Evolutionary conservation across 2,329 filamentous ascomycete species (phyloP), one percentile per base, ranked within the genome.

Genomic region (Fonsecaea pugnacius): DNA sequence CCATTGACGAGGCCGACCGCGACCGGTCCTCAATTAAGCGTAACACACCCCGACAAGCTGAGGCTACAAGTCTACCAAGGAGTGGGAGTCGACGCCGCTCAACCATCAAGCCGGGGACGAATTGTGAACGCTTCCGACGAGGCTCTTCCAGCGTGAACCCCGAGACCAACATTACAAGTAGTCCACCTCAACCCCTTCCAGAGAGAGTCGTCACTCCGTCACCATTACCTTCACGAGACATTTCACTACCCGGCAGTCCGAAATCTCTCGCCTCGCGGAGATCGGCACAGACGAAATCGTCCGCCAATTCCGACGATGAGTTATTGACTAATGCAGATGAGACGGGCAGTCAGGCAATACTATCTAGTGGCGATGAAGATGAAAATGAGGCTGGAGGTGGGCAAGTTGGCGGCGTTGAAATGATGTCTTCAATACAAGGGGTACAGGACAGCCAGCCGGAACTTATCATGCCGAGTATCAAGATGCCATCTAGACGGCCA

Each of bases 381-480:
- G 82, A 80, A 38, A 7, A 59, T 36, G 57, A 59, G n/a, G n/a
- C 18, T 16, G 30, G 43, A 16, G 14, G 32, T 12, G 46, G 24
- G 24, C 43, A 46, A 18, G 40, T 6, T 18, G 12, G 35, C 40
- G 32, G 40, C 8, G 9, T 30, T 16, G 40, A 59, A 14, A 35
- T 48, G 18, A n/a, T 52, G n/a, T 48, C 32, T 30, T 52, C 32
- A 24, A 12, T 74, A 75, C 8, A 71, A 72, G 55, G 60, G 21
- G 48, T 75, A 2, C 72, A 73, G 32, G 76, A 78, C 64, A 76
- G 79, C 72, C 72, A 78, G 12, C 79, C 80, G n/a, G 93, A 98
- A 76, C 84, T 99, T n/a, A 91, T 99, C 65, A 99, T 99, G 95
- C 95, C 95, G 4, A 96, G 92, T 73, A 89, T 99, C 72, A 88